Conservation (phyloP, 176 grass and related monocot species). For the Musa troglodytarum region DNA sequence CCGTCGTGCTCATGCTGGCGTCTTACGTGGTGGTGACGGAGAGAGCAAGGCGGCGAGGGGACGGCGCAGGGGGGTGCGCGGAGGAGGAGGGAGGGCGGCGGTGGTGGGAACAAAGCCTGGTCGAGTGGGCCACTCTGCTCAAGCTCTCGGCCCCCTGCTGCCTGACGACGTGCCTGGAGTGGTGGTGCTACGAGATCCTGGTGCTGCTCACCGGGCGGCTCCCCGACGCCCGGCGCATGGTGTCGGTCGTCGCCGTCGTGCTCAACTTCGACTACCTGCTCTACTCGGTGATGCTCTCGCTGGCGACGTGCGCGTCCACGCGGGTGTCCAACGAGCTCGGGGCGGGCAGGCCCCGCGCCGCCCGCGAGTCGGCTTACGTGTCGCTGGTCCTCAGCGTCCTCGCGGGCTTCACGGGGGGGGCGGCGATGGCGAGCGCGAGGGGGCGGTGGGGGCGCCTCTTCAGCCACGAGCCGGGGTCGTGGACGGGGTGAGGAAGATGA, state of each 20-base stretch:
- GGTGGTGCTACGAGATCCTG: constrained; percentile 98
- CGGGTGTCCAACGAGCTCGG: constrained; percentile 88
- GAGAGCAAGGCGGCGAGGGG: neutral
- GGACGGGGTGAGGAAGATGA: constrained; percentile 44
- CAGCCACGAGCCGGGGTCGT: constrained; percentile 32
- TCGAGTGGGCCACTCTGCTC: constrained; percentile 37
- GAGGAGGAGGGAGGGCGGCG: constrained; percentile 6
- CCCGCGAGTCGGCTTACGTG: constrained; percentile 34
- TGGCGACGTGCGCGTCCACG: constrained; percentile 64
- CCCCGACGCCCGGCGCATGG: constrained; percentile 48
- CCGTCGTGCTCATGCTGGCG: constrained; percentile 29
- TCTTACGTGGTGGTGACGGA: constrained; percentile 31
- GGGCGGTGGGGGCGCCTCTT: constrained; percentile 45
- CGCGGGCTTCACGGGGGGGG: constrained; percentile 25
- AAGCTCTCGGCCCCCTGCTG: constrained; percentile 55
- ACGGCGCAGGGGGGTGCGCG: neutral
- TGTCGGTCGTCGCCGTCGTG: constrained; percentile 61
- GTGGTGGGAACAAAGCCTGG: constrained; percentile 22
- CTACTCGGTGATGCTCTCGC: constrained; percentile 61
- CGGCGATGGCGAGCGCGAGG: constrained; percentile 38
- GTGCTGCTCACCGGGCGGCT: constrained; percentile 73
- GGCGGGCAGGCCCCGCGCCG: constrained; percentile 29
- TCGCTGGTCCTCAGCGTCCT: constrained; percentile 32
- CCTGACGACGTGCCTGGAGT: constrained; percentile 83
- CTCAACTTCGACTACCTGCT: constrained; percentile 97